Evolutionary conservation across 1,139 yeast species (phyloP).

Genomic region (Blastobotrys ciferrii): DNA sequence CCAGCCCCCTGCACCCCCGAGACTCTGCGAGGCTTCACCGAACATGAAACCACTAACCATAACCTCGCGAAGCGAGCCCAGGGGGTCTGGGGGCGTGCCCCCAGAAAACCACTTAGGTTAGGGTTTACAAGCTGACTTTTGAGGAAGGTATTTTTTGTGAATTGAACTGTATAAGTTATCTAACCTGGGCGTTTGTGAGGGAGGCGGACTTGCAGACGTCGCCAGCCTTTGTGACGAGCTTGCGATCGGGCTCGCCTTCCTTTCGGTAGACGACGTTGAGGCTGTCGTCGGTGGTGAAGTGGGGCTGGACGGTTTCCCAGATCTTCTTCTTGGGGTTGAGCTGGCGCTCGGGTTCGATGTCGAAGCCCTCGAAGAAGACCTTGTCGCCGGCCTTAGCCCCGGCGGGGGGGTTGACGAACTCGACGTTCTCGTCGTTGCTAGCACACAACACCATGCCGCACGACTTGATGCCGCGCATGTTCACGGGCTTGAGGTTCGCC

Average conservation of each 20-base stretch:
- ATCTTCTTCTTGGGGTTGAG: slow-evolving; percentile 98
- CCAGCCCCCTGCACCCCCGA: too few species aligned
- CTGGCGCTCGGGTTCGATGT: slow-evolving; percentile 79
- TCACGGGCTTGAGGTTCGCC: slow-evolving; percentile 86
- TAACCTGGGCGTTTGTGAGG: slow-evolving; percentile 69
- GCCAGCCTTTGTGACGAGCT: slow-evolving; percentile 74
- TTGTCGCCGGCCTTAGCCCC: slow-evolving; percentile 97
- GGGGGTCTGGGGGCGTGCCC: too few species aligned
- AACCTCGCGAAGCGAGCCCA: too few species aligned
- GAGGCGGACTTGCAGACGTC: slow-evolving; percentile 69
- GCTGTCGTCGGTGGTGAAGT: slow-evolving; percentile 73
- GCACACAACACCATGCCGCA: slow-evolving; percentile 98
- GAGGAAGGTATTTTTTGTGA: too few species aligned
- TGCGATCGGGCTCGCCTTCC: slow-evolving; percentile 77
- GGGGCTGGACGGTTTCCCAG: slow-evolving; percentile 94
- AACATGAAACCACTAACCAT: too few species aligned
- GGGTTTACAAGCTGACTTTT: too few species aligned
- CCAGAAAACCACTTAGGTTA: too few species aligned
- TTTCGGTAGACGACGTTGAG: slow-evolving; percentile 80
- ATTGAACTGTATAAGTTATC: slow-evolving; percentile 47
- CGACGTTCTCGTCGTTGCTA: slow-evolving; percentile 63
- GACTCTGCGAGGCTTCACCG: too few species aligned
- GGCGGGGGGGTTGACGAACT: slow-evolving; percentile 91
- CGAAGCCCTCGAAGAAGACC: slow-evolving; percentile 87
- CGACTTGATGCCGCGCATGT: slow-evolving; percentile 93